Base-by-base conservation (phyloP, 345 rosid species). In the Citrus cavaleriei region DNA sequence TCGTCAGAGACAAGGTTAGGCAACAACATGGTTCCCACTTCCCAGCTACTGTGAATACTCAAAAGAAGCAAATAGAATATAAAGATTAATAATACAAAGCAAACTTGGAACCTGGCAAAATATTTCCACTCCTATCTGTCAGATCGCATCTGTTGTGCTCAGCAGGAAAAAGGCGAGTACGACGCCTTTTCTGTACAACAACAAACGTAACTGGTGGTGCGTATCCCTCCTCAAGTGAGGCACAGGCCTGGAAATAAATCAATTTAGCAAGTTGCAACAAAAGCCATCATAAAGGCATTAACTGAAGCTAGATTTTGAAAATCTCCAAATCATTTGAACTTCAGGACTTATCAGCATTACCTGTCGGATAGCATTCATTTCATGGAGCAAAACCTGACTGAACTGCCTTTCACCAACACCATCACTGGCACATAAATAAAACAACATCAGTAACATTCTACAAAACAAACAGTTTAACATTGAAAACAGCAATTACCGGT, bases 361-460 rank as follows among this genome's bases (percentile, higher is more conserved):
- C 90, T 82, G 83, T 7, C 92, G 80, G 3, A 95, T 95, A 0
- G 92, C 92, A 81, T 68, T 80, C 83, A 95, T 68, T 83, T 95
- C 97, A 79, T 90, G 28, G 8, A 90, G 80, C 69, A 93, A 68
- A 55, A 93, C 97, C 58, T 92, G 91, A 68, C 38, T 84, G 49
- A 93, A 93, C 46, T 92, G 95, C 0, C 96, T 93, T 79, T 92
- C 97, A 30, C 98, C 87, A 0, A 95, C 98, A 57, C 98, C 96
- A 84, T 90, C 98, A 18, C 98, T 95, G 86, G 70, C 78, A 76
- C 5, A 55, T 32, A 28, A 65, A 49, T 19, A 8, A 68, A 30
- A 78, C 30, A 62, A 16, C 1, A 28, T 78, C 69, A 79, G 74
- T 58, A 40, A 60, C 19, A 25, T 6, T 28, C 32, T 2, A 21